Conservation (phyloP, 1,284 basidiomycete genomes). For the Gomphus sp. region DNA sequence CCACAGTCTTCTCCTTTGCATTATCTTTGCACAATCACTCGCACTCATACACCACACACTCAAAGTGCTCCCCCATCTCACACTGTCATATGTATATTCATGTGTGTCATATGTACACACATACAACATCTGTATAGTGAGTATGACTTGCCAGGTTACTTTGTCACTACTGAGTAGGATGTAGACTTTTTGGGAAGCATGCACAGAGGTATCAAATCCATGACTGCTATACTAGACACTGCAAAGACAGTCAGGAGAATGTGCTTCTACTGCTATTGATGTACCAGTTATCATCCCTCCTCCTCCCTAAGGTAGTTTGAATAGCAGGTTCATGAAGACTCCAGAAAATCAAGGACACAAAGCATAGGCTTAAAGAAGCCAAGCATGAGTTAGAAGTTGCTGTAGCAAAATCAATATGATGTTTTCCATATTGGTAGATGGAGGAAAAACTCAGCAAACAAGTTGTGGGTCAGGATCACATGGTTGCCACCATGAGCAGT, state of each 20-base stretch:
- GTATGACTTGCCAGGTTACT: no score
- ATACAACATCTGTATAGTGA: no score
- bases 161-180: no score
- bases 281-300: slow-evolving; percentile 60
- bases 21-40: no score
- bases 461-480: slow-evolving; percentile 86
- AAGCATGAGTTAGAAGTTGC: slow-evolving; percentile 84
- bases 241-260: slow-evolving; percentile 12
- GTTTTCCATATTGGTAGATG: slow-evolving; percentile 57
- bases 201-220: slow-evolving; percentile 76
- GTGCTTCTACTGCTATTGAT: not conserved
- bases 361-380: slow-evolving; percentile 68
- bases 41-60: no score
- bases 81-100: no score
- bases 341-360: slow-evolving; percentile 69
- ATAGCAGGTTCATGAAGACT: slow-evolving; percentile 32
- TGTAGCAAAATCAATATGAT: slow-evolving; percentile 77
- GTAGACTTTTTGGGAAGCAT: slow-evolving; percentile 18
- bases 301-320: slow-evolving; percentile 27
- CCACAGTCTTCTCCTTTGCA: no score
- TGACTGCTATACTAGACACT: slow-evolving; percentile 72
- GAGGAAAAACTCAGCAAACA: slow-evolving; percentile 68
- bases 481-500: slow-evolving; percentile 72
- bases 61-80: no score
- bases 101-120: no score